A percentile compares a stretch with the other conserved stretches of the same genome.
These are phyloP conservation scores for Aspergillus versicolor DNA, from an alignment of 2,329 filamentous ascomycete genomes.

Conservation along the genomic window DNA sequence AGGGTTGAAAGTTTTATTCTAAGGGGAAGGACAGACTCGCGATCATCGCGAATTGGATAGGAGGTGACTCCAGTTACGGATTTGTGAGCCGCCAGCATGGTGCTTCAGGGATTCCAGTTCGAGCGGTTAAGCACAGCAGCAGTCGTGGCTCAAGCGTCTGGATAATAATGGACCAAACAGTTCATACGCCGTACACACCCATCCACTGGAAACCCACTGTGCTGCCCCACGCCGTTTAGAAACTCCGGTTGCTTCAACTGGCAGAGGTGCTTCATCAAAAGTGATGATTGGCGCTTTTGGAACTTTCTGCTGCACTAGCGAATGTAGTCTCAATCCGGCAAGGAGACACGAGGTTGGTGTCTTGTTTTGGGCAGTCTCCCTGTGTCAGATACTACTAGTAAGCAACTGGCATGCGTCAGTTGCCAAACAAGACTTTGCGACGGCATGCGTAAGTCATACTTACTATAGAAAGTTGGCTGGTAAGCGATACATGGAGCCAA, in stretches of 20 bases:
- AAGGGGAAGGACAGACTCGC: neutral
- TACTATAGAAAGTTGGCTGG: too few relatives aligned
- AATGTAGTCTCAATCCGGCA: neutral
- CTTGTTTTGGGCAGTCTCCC: too few relatives aligned
- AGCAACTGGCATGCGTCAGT: too few relatives aligned
- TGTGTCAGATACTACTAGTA: too few relatives aligned
- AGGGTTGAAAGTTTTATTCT: neutral
- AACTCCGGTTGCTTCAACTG: constrained; percentile 2
- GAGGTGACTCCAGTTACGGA: neutral
- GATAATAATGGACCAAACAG: too few relatives aligned
- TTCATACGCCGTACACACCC: too few relatives aligned
- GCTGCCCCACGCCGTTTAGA: constrained; percentile 1
- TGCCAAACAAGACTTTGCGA: too few relatives aligned
- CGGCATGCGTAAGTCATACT: too few relatives aligned
- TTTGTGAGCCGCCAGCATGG: neutral
- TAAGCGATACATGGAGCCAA: too few relatives aligned
- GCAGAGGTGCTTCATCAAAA: neutral
- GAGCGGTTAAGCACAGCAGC: neutral
- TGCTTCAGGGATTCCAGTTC: neutral
- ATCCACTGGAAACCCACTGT: too few relatives aligned
- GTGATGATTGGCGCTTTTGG: constrained; percentile 1
- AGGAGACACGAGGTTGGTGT: neutral
- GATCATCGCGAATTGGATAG: neutral
- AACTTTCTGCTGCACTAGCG: neutral
- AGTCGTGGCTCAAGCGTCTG: neutral